Base-by-base conservation (phyloP, 1,284 basidiomycete genomes). In the Prillingera fragicola region DNA sequence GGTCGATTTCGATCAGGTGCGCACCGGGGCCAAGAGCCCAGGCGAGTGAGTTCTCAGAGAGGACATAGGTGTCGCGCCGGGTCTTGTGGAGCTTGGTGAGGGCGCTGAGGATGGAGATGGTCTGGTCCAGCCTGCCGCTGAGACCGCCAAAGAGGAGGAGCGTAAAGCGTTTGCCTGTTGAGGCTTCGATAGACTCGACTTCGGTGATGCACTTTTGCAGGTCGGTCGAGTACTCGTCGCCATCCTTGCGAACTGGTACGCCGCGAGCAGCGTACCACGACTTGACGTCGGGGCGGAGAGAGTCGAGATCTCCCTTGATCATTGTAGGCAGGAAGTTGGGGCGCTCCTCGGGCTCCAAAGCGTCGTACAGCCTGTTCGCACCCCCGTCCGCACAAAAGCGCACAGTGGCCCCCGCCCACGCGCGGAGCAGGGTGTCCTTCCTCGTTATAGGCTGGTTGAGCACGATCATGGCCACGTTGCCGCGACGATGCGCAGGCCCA, bases 231-330 rank as follows among this genome's bases (percentile, higher is more conserved):
- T 92, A 73, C 62, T 92, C 84, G 60, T 86, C 81, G 0, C 72
- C 55, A 55, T 92, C 87, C 34, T 79, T 71, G 3, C 82, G 66
- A 29, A 95, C 71, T 0, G 71, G 62, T 1, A 95, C 85, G 15
- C 79, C 81, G 82, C 87, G 73, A 0, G 70, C 63, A 13, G 73
- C 66, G 63, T 94, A 97, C 62, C 80, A 89, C 7, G 66, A 63
- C 27, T 74, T 74, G 10, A 92, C 88, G 36, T 91, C 84, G 3
- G 75, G 67, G 8, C 86, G 77, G 24, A 96, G 65, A 8, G 91
- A 95, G 67, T 97, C 94, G 24, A 97, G 70, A 64, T 98, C 94
- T 10, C 92, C 94, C 65, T 89, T 89, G 65, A 98, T 86, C 24
- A 92, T 70, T 62, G 94, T 78, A 0, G 94, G 94, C 2, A 83